Evolutionary conservation across 176 grass and related monocot species (phyloP), one percentile per base, ranked within the genome.

Genomic region (Saccharum spontaneum): DNA sequence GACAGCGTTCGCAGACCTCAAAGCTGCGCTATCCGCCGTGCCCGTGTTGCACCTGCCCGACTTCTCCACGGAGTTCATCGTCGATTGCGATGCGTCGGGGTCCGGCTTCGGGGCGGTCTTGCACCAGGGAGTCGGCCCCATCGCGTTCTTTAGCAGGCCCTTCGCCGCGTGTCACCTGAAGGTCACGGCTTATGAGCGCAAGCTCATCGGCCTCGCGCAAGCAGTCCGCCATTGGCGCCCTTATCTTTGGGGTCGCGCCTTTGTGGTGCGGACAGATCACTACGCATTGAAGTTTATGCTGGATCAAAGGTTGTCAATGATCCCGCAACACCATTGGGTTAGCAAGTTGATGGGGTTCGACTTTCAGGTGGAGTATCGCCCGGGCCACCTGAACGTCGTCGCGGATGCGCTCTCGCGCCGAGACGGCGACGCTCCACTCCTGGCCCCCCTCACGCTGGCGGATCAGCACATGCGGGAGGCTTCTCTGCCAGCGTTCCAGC

Each of bases 1-100:
- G 1, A 14, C 9, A 2, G 9, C 61, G 3, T 64, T 64, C 24
- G 24, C 9, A 1, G 24, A 0, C 0, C 10, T 64, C 3, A 64
- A 64, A 3, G 0, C 0, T 0, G 61, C 24, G 3, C 10, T 64
- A 1, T 5, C 61, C 11, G 3, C 10, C 1, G 24, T 4, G 0
- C 61, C 61, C 0, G 61, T 64, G 3, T 3, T 64, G 11, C 62
- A 65, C 10, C 12, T 65, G 4, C 11, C 4, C 2, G 62, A 65
- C 4, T 31, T 65, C 12, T 0, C 1, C 14, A 1, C 23, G 24
- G 6, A 13, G 13, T 31, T 31, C 28, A 2, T 65, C 1, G 11
- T 65, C 4, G 23, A 65, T 3, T 65, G 62, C 26, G 62, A 65
- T 3, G 12, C 62, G 10, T 65, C 61, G 24, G 24, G 61, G 0